Evolutionary conservation across 2,329 filamentous ascomycete genomes (phyloP).

Genomic region (Fusarium illudens): DNA sequence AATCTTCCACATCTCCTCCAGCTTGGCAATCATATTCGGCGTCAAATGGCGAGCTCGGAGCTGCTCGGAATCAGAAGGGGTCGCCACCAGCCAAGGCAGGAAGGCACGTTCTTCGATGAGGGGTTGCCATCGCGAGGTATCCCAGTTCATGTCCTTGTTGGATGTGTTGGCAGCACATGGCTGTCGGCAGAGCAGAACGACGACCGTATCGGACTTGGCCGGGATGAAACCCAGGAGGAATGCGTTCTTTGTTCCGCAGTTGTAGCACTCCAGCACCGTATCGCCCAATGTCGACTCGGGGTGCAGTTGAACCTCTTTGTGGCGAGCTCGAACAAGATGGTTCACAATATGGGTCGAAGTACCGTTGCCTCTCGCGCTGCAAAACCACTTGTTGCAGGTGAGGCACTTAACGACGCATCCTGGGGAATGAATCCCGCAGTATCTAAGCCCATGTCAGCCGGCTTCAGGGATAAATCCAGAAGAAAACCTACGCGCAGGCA

Average conservation of each 20-base stretch:
- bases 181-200: slow-evolving; percentile 94
- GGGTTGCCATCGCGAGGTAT: slow-evolving; percentile 96
- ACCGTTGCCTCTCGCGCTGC: slow-evolving; percentile 94
- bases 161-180: slow-evolving; percentile 95
- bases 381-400: slow-evolving; percentile 98
- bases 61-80: slow-evolving; percentile 93
- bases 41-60: slow-evolving; percentile 92
- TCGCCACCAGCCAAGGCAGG: slow-evolving; percentile 88
- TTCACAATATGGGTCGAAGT: slow-evolving; percentile 98
- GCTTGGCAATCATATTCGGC: slow-evolving; percentile 91
- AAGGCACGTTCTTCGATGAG: slow-evolving; percentile 97
- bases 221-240: slow-evolving; percentile 98
- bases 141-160: slow-evolving; percentile 99
- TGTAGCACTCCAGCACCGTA: slow-evolving; percentile 97
- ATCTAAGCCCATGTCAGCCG: slow-evolving; percentile 62
- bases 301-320: slow-evolving; percentile 98
- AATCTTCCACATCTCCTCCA: slow-evolving; percentile 99
- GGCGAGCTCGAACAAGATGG: slow-evolving; percentile 93
- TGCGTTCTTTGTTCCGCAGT: slow-evolving; percentile 99
- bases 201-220: slow-evolving; percentile 97
- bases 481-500: slow-evolving; percentile 84
- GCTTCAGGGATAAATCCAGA: slow-evolving; percentile 4
- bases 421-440: slow-evolving; percentile 97
- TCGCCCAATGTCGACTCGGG: slow-evolving; percentile 92
- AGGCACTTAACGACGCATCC: slow-evolving; percentile 96